Evolutionary conservation across 2,329 filamentous ascomycete species (phyloP), one percentile per base, ranked within the genome.

Genomic region (Diaporthe nobilis): DNA sequence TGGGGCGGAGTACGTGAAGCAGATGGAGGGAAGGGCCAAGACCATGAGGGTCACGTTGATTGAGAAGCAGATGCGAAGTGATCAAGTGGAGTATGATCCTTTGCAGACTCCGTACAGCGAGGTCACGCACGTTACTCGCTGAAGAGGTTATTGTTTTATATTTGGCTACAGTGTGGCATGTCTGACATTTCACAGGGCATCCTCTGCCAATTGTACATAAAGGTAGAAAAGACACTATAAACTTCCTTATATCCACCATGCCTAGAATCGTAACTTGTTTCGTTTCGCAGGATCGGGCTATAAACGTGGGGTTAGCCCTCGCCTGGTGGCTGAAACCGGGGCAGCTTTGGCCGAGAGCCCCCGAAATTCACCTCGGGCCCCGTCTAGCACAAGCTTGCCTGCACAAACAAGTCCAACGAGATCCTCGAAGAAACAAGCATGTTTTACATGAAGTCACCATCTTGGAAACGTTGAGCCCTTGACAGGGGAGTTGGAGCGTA

Each of bases 21-120:
- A 73, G 37, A 73, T 73, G 72, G 60, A 67, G 39, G 47, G 58
- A 13, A 73, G 47, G 25, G 71, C 71, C 10, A 53, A 73, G 47
- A 31, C 31, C 31, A 39, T 42, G 31, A 44, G 49, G 71, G 58
- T 67, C 12, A 44, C 31, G 60, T 31, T 73, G 17, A 65, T 67
- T 44, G 58, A 72, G 53, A 72, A 61, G 34, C 22, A 49, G 3
- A 15, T 51, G 34, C n/a, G 47, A 10, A 12, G n/a, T 15, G 37
- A 28, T n/a, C n/a, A 31, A 20, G 6, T 44, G 12, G n/a, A 67
- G 4, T 67, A 65, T 25, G 37, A 67, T 31, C 60, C 71, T 9
- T 67, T 67, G 71, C 44, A 73, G 20, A 34, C 47, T 68, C 44
- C 65, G 22, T 53, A 37, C 20, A n/a, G 20, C 65, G 44, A 39